Base-by-base conservation (phyloP, 441 rosid genomes). In the Gossypium davidsonii region DNA sequence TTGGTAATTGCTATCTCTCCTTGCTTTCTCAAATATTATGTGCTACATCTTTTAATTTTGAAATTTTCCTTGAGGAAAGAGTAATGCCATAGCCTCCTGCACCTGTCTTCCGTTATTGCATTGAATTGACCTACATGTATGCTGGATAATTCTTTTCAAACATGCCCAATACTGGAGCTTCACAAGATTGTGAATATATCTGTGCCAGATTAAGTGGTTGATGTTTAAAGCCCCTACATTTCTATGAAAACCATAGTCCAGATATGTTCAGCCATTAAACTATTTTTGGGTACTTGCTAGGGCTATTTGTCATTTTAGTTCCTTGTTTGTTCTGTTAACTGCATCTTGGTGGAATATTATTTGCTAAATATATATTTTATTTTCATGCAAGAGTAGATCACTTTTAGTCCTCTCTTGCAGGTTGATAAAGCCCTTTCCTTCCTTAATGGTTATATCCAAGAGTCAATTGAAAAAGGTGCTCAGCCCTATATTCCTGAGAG, bases 401-500 rank as follows among this genome's bases (percentile, higher is more conserved):
- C 55, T 61, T 21, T 73, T 26, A 25, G 37, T 77, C 62, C 26
- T 72, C 15, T 20, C 44, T 71, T 84, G 84, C 94, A 96, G 99
- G 85, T 93, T 59, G 99, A 96, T 75, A 88, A 80, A 79, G 84
- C 73, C 48, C 92, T 96, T 67, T 83, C 96, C 37, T 93, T 96
- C 80, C 98, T 96, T 64, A 73, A 85, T 77, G 78, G 82, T 64
- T 89, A 84, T 72, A 87, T 96, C 58, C 86, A 90, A 80, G 82
- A 86, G 71, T 78, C 98, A 26, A 72, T 93, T 7, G 91, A 90
- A 77, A 89, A 80, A 71, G 99, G 99, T 62, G 89, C 96, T 53
- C 92, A 86, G 77, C 91, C 94, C 23, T 93, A 96, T 82, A 85
- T 93, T 72, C 86, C 93, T 10, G 99, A 93, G 83, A 85, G 77